Percentiles rank a stretch among this genome's conserved stretches.
phyloP scores from a whole-genome alignment of 2,329 filamentous ascomycete species.

The Colletotrichum sp. region DNA sequence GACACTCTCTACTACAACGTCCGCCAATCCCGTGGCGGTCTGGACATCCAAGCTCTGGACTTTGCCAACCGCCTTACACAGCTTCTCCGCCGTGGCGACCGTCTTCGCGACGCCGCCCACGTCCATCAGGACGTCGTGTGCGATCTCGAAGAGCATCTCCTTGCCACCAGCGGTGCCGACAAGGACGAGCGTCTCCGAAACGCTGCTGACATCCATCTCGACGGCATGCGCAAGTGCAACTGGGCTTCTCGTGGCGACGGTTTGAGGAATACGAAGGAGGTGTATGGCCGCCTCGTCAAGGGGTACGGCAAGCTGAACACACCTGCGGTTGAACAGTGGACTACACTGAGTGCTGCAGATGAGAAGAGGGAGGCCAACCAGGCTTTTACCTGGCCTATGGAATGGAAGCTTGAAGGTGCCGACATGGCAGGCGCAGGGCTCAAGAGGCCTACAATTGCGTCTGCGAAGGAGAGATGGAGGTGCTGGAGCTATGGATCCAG shows the following conservation, averaged over 20 bases:
- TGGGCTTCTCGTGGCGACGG: slow-evolving; percentile 23
- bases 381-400: slow-evolving; percentile 11
- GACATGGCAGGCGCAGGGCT: background rate
- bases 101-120: slow-evolving; percentile 30
- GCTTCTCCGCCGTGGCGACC: slow-evolving; percentile 29
- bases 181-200: slow-evolving; percentile 23
- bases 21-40: slow-evolving; percentile 33
- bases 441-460: slow-evolving; percentile 21
- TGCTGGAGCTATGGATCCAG: background rate
- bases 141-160: slow-evolving; percentile 25
- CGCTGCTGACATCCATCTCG: slow-evolving; percentile 24
- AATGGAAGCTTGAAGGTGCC: slow-evolving; percentile 19
- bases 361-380: slow-evolving; percentile 25
- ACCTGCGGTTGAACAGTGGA: slow-evolving; percentile 22
- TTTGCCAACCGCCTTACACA: slow-evolving; percentile 32
- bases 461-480: slow-evolving; percentile 27
- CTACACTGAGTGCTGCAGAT: slow-evolving; percentile 6
- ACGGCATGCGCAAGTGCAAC: slow-evolving; percentile 26
- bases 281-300: slow-evolving; percentile 17
- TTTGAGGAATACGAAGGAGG: background rate
- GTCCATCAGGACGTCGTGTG: slow-evolving; percentile 33
- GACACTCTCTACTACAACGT: slow-evolving; percentile 39
- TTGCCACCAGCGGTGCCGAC: background rate
- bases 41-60: slow-evolving; percentile 31
- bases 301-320: slow-evolving; percentile 24